Conservation (phyloP, 495 filamentous ascomycete species). For the Penicillium waksmanii region DNA sequence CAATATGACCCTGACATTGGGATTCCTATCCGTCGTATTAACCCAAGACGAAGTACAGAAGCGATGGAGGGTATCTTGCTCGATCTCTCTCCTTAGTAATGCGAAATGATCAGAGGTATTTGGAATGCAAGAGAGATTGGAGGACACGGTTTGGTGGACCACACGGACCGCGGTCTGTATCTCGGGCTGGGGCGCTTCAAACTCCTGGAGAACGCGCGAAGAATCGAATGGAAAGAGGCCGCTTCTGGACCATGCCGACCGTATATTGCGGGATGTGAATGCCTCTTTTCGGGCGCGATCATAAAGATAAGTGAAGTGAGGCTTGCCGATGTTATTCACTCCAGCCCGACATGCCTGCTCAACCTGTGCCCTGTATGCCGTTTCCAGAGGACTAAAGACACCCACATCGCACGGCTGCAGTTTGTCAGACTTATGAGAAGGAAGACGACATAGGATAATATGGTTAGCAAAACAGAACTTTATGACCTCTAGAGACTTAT, state of each 20-base stretch:
- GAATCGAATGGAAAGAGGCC: constrained; percentile 40
- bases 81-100: constrained; percentile 31
- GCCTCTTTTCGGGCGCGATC: constrained; percentile 32
- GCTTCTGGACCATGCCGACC: constrained; percentile 29
- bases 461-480: constrained; percentile 35
- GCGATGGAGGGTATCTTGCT: constrained; percentile 20
- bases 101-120: constrained; percentile 34
- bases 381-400: constrained; percentile 35
- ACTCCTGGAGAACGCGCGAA: constrained; percentile 34
- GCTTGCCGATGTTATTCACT: constrained; percentile 31
- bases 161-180: constrained; percentile 25
- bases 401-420: constrained; percentile 35
- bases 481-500: constrained; percentile 31
- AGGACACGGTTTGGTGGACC: constrained; percentile 24
- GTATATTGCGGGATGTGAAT: constrained; percentile 38
- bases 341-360: constrained; percentile 28
- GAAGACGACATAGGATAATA: constrained; percentile 35
- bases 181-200: constrained; percentile 25
- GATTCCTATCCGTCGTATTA: too few species aligned
- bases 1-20: too few species aligned
- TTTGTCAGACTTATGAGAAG: constrained; percentile 35
- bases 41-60: too few species aligned
- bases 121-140: constrained; percentile 25
- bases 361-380: constrained; percentile 22
- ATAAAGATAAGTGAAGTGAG: constrained; percentile 40